A percentile compares a stretch with the other conserved stretches of the same genome.
Conservation (phyloP, 495 filamentous ascomycete species). For the Lichina pygmaea region DNA sequence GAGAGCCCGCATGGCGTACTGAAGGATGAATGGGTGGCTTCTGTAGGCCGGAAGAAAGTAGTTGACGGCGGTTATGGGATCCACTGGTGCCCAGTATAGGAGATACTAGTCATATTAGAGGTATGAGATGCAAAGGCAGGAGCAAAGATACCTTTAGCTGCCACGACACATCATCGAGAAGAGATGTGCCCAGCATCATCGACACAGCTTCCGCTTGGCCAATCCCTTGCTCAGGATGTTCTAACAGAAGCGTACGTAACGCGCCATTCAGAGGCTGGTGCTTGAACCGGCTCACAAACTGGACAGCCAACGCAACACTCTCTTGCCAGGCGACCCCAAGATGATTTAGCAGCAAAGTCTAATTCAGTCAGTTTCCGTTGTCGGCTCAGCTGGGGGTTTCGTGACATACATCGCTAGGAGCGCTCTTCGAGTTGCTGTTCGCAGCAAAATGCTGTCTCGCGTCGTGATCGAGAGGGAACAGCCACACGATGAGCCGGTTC, state of each 20-base stretch:
- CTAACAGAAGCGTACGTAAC: conserved; percentile 51
- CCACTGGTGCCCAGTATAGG: conserved; percentile 81
- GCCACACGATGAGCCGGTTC: conserved; percentile 64
- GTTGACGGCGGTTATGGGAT: conserved; percentile 74
- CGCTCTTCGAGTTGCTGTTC: background rate
- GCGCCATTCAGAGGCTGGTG: conserved; percentile 44
- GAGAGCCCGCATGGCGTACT: conserved; percentile 90
- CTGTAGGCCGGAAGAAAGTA: conserved; percentile 81
- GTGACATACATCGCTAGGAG: background rate
- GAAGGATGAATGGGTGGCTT: conserved; percentile 83
- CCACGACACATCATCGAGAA: conserved; percentile 53
- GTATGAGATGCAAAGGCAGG: background rate
- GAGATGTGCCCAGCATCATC: conserved; percentile 43
- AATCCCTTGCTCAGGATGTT: conserved; percentile 56
- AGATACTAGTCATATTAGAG: conserved; percentile 39
- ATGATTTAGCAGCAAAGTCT: conserved; percentile 27
- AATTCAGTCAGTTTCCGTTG: conserved; percentile 2
- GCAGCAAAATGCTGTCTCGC: background rate
- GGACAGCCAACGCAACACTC: conserved; percentile 55
- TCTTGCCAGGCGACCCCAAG: conserved; percentile 68
- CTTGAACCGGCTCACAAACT: conserved; percentile 53
- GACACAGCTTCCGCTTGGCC: conserved; percentile 56
- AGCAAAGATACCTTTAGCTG: conserved; percentile 45
- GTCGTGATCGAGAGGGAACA: conserved; percentile 37
- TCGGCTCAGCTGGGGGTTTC: background rate